Conservation (phyloP, 768 basidiomycete genomes). For the Mycena rosella region DNA sequence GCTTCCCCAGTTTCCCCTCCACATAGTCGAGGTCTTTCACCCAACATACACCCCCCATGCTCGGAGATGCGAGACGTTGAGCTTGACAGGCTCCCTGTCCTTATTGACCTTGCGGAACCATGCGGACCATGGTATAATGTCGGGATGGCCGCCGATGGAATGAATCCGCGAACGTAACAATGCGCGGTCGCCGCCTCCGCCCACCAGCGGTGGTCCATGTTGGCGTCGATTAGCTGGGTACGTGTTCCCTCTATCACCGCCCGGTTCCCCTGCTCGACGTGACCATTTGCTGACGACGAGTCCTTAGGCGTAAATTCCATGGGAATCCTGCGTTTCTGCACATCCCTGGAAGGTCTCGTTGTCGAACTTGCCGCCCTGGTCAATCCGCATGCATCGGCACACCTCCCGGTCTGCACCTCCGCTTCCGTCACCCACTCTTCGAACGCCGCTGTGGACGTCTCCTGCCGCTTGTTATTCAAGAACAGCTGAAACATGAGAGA, state of each 20-base stretch:
- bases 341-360: constrained; percentile 38
- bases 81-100: no score
- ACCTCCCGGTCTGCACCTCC: constrained; percentile 34
- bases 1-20: no score
- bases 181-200: constrained; percentile 27
- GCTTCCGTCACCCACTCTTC: no score
- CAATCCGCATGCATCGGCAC: constrained; percentile 32
- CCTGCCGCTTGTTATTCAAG: constrained; percentile 40
- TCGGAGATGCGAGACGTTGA: no score
- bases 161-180: constrained; percentile 43
- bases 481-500: constrained; percentile 34
- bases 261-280: constrained; percentile 40
- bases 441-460: constrained; percentile 13
- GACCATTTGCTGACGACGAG: constrained; percentile 44
- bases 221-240: constrained; percentile 5
- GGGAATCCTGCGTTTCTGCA: constrained; percentile 36
- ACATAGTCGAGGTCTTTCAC: no score
- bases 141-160: constrained; percentile 39
- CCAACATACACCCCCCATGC: no score
- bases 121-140: constrained; percentile 17
- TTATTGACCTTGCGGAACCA: constrained; percentile 8
- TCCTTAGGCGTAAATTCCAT: constrained; percentile 29
- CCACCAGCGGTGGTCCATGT: constrained; percentile 13
- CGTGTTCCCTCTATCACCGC: constrained; percentile 39
- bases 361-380: constrained; percentile 47